Conservation (phyloP, 2,329 filamentous ascomycete genomes). For the Stagonosporopsis chrysanthemi region DNA sequence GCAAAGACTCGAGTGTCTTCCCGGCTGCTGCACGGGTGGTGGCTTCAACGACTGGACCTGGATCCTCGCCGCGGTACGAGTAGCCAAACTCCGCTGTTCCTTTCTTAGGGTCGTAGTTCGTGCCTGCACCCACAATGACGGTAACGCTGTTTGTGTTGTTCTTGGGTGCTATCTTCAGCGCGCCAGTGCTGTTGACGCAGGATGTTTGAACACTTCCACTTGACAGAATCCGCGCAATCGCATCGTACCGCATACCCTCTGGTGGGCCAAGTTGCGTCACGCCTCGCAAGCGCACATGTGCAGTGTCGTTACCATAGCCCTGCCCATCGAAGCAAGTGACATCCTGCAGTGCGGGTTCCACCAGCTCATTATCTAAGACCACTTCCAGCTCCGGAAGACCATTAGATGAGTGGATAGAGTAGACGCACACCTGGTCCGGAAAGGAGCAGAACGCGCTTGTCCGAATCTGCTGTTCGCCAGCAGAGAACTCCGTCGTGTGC, state of each 20-base stretch:
- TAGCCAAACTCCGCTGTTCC: constrained; percentile 55
- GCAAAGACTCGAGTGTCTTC: constrained; percentile 45
- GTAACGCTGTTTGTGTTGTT: constrained; percentile 26
- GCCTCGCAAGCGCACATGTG: constrained; percentile 29
- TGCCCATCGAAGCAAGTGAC: constrained; percentile 45
- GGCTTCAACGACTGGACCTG: constrained; percentile 49
- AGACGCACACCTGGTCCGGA: constrained; percentile 54
- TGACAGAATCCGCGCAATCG: constrained; percentile 44
- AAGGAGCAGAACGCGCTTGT: constrained; percentile 56
- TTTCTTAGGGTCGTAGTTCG: constrained; percentile 60
- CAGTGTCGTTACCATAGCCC: constrained; percentile 37
- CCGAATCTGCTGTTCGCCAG: constrained; percentile 44
- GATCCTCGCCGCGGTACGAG: constrained; percentile 60
- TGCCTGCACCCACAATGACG: constrained; percentile 53
- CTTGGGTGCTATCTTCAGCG: constrained; percentile 18
- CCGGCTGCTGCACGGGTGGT: constrained; percentile 44
- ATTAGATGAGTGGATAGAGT: constrained; percentile 41
- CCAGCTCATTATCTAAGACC: constrained; percentile 53
- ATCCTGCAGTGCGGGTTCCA: constrained; percentile 38
- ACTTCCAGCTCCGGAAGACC: constrained; percentile 53
- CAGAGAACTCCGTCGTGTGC: constrained; percentile 39
- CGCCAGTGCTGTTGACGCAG: constrained; percentile 20
- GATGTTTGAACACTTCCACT: constrained; percentile 21
- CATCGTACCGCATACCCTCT: constrained; percentile 56
- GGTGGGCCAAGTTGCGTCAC: constrained; percentile 52